A percentile compares a stretch with the other conserved stretches of the same genome.
phyloP scores from a whole-genome alignment of 2,329 filamentous ascomycete genomes.

The Pestalotiopsis sp. region DNA sequence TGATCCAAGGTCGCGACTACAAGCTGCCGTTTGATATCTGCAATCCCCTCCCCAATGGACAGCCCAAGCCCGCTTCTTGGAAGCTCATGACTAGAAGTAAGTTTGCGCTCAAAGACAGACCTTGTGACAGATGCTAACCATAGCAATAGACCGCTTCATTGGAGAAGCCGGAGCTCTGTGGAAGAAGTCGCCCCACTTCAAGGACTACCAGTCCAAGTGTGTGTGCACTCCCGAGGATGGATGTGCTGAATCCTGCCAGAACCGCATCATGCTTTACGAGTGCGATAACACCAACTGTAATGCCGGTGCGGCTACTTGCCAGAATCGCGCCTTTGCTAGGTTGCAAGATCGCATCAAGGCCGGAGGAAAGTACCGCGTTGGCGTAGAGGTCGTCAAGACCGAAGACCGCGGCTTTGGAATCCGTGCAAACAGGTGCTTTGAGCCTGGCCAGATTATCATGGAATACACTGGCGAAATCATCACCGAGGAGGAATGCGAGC shows the following conservation, averaged over 20 bases:
- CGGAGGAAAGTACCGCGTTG: conserved; percentile 86
- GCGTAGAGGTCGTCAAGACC: conserved; percentile 94
- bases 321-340: conserved; percentile 85
- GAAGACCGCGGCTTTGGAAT: conserved; percentile 87
- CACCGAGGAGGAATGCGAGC: conserved; percentile 89
- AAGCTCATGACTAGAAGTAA: conserved; percentile 88
- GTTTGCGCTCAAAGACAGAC: conserved; percentile 32
- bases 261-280: conserved; percentile 96
- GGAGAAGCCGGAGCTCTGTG: conserved; percentile 80
- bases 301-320: conserved; percentile 72
- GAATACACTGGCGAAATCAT: conserved; percentile 99
- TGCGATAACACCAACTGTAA: conserved; percentile 91
- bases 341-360: conserved; percentile 74
- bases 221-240: conserved; percentile 77
- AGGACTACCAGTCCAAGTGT: conserved; percentile 76
- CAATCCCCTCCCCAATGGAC: conserved; percentile 80
- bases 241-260: conserved; percentile 89
- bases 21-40: conserved; percentile 90
- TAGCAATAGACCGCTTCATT: conserved; percentile 77
- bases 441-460: conserved; percentile 92
- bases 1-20: conserved; percentile 79
- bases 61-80: conserved; percentile 93
- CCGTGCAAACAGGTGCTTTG: conserved; percentile 84
- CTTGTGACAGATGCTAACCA: background rate
- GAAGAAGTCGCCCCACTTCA: conserved; percentile 76